Evolutionary conservation across 2,329 filamentous ascomycete species (phyloP), one percentile per base, ranked within the genome.

Genomic region (Fusarium pseudoanthophilum): DNA sequence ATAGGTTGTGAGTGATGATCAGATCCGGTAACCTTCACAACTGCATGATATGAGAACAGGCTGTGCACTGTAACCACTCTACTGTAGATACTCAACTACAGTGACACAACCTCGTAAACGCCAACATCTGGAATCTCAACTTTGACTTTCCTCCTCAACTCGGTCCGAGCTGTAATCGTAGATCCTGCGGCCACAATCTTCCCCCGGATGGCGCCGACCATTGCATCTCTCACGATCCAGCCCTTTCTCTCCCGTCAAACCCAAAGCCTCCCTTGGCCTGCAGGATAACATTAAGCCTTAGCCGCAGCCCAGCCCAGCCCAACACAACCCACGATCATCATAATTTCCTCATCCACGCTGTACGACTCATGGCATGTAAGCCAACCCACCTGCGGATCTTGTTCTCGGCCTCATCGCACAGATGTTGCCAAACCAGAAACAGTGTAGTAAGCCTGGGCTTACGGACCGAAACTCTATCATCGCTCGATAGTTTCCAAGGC

Each of bases 121-220:
- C 43, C 48, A 63, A 45, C 46, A 49, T 60, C 39, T 60, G 24
- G 45, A 51, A 45, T 49, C 24, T 34, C 34, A 7, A 36, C 51
- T 56, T 68, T 64, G 64, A 36, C 53, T 61, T 49, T 53, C 18
- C 42, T 67, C 51, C 51, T 46, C 26, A 45, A 55, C 45, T 76
- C 74, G 72, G 70, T 65, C 72, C 67, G 63, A 75, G 60, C 52
- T 63, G 51, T 52, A 56, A 70, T 45, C 53, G 65, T 70, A 65
- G 59, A 69, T 69, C 46, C 45, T 64, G 65, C 59, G 48, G 64
- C 70, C 49, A 61, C 42, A 63, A 43, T 64, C 48, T 65, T 20
- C 42, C 18, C 26, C 57, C 75, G 75, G 65, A 72, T 71, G 75
- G 72, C 72, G 71, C 69, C 72, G 70, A 57, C 52, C 63, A 75